Conservation (phyloP, 2,329 filamentous ascomycete genomes). For the Aspergillus tamarii region DNA sequence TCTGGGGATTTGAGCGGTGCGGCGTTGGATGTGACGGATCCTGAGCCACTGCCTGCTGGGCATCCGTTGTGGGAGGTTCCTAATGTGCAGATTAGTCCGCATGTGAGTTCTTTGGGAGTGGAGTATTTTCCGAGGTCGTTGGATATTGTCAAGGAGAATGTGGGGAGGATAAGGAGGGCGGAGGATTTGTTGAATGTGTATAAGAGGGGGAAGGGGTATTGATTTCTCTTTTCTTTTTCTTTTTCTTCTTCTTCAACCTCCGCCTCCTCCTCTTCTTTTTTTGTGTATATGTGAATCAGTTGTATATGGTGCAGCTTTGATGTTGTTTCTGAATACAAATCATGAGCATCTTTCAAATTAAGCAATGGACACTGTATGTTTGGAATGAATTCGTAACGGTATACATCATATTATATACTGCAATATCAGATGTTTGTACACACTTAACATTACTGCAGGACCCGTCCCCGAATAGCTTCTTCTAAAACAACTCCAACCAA, state of each 20-base stretch:
- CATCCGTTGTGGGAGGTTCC: constrained; percentile 70
- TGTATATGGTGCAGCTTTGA: not conserved
- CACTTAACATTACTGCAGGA: not conserved
- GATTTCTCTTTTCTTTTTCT: not conserved
- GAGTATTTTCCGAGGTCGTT: constrained; percentile 62
- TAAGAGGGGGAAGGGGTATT: constrained; percentile 65
- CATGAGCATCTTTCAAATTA: not conserved
- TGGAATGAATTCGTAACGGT: not conserved
- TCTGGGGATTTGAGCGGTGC: constrained; percentile 63
- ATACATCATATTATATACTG: not conserved
- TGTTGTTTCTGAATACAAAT: not conserved
- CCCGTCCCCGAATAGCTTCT: constrained; percentile 27
- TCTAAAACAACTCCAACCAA: constrained; percentile 54
- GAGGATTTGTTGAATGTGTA: constrained; percentile 64
- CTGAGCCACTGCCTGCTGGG: constrained; percentile 71
- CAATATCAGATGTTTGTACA: not conserved
- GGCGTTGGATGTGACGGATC: constrained; percentile 77
- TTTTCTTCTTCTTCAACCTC: no score
- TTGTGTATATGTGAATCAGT: no score
- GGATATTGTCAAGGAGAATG: constrained; percentile 61
- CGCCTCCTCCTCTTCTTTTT: no score
- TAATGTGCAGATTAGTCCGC: constrained; percentile 71
- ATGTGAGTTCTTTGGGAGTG: constrained; percentile 60
- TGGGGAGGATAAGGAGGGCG: constrained; percentile 57
- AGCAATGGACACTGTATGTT: not conserved